Evolutionary conservation across 495 filamentous ascomycete species (phyloP).

Genomic region (Diplogelasinospora grovesii): DNA sequence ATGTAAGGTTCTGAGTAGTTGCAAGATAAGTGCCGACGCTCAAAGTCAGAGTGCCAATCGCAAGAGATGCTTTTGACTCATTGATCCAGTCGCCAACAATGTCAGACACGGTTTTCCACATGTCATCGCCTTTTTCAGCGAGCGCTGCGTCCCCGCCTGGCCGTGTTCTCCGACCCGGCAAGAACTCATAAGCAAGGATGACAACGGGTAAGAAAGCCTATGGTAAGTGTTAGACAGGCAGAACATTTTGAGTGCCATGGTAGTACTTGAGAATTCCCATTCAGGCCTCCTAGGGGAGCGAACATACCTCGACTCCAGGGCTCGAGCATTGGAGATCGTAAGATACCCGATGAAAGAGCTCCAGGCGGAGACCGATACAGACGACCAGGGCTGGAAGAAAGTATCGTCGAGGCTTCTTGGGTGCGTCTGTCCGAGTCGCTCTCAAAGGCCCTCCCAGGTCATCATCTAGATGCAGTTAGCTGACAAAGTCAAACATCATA

Average conservation of each 20-base stretch:
- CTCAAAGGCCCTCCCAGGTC: slow-evolving; percentile 25
- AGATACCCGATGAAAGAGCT: slow-evolving; percentile 31
- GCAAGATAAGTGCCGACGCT: slow-evolving; percentile 25
- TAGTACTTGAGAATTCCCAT: too few species aligned
- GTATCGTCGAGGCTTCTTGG: slow-evolving; percentile 36
- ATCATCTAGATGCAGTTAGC: slow-evolving; percentile 34
- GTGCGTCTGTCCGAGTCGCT: slow-evolving; percentile 24
- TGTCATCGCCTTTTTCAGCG: slow-evolving; percentile 30
- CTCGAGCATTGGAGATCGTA: slow-evolving; percentile 35
- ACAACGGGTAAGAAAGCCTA: slow-evolving; percentile 35
- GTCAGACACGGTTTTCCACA: slow-evolving; percentile 30
- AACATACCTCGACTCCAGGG: slow-evolving; percentile 35
- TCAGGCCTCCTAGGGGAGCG: too few species aligned
- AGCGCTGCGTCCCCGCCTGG: not conserved
- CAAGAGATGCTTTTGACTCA: slow-evolving; percentile 21
- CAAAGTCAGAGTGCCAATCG: slow-evolving; percentile 23
- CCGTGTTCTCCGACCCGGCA: slow-evolving; percentile 24
- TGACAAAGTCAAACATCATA: not conserved
- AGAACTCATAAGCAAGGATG: slow-evolving; percentile 33
- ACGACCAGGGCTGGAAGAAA: slow-evolving; percentile 33
- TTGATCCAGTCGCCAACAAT: slow-evolving; percentile 29
- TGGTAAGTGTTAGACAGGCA: not conserved
- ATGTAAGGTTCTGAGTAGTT: slow-evolving; percentile 18
- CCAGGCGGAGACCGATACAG: slow-evolving; percentile 36
- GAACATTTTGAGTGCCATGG: too few species aligned